A percentile compares a stretch with the other conserved stretches of the same genome.
Evolutionary conservation across 768 basidiomycete genomes (phyloP).

Genomic region (Rhizopogon salebrosus): DNA sequence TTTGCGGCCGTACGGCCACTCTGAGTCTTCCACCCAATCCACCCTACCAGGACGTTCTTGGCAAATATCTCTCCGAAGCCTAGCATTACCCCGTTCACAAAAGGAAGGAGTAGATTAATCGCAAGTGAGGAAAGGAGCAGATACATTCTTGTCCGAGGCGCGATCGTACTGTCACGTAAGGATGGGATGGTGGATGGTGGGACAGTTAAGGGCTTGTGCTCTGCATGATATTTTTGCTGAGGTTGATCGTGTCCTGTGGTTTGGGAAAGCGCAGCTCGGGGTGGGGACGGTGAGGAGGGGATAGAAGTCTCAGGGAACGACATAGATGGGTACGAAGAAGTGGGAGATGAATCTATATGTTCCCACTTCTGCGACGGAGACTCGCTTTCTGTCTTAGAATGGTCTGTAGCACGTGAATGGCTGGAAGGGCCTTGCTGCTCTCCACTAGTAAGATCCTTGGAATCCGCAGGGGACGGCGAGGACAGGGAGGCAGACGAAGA

Average conservation of each 20-base stretch:
- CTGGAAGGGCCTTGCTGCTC: conserved; percentile 30
- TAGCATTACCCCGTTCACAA: conserved; percentile 93
- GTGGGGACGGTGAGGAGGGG: conserved; percentile 39
- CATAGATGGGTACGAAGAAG: conserved; percentile 75
- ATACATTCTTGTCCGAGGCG: conserved; percentile 36
- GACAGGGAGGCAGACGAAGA: conserved; percentile 14
- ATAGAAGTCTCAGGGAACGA: conserved; percentile 63
- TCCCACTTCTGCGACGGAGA: conserved; percentile 64
- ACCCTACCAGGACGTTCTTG: conserved; percentile 60
- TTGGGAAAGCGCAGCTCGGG: conserved; percentile 15
- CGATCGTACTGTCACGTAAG: conserved; percentile 65
- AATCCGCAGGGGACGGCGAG: conserved; percentile 35
- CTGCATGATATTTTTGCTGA: conserved; percentile 17
- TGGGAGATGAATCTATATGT: conserved; percentile 53
- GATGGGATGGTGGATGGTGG: conserved; percentile 53
- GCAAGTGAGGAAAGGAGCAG: conserved; percentile 71
- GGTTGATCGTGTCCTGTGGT: conserved; percentile 6
- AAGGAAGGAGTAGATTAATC: conserved; percentile 82
- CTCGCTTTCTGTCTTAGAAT: conserved; percentile 9
- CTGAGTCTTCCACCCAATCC: conserved; percentile 39
- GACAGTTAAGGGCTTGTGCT: conserved; percentile 20
- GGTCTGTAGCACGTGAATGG: conserved; percentile 1
- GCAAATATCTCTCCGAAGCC: conserved; percentile 96
- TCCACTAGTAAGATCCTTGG: conserved; percentile 34
- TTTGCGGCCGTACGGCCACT: conserved; percentile 18